Evolutionary conservation across 768 basidiomycete species (phyloP), one percentile per base, ranked within the genome.

Genomic region (Favolaschia claudopus): DNA sequence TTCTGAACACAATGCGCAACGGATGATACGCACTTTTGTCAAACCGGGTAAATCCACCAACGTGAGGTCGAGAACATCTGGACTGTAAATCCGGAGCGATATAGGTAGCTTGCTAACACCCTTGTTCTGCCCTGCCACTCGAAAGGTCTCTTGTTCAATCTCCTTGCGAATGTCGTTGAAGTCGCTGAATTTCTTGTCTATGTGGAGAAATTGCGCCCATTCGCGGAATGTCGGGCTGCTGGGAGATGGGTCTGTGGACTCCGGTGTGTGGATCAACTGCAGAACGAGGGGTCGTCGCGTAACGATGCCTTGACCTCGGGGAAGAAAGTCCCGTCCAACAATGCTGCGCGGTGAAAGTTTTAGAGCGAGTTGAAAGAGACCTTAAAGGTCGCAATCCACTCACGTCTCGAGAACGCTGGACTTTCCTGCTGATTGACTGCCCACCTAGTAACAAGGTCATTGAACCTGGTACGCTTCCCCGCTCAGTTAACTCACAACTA

Each of bases 91-190:
- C 72, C 94, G 86, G 43, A 99, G 82, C 57, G 95, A 93, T 68
- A 99, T 99, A 2, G 96, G 96, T 43, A 97, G 75, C 72, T 96
- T 95, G 77, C 94, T 96, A 58, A 99, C 91, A 40, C 97, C 97
- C 77, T 99, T 99, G 76, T 99, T 99, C 80, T 98, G 96, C 0
- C 97, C 97, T 0, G 97, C 97, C 17, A 99, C 96, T 39, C 97
- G 82, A 74, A 89, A 95, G 2, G 97, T 99, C 80, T 99, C 97
- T 71, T 93, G 90, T 75, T 99, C 97, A 58, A 99, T 99, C 79
- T 99, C 97, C 64, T 89, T 91, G 36, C 96, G 84, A 63, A 99
- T 91, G 68, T 99, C 96, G 40, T 84, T 80, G 69, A 96, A 99
- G 70, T 99, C 96, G n/a, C 94, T 95, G 77, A 95, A 98, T 36